phyloP scores from a whole-genome alignment of 2,329 filamentous ascomycete species.

The Penicillium sp. region DNA sequence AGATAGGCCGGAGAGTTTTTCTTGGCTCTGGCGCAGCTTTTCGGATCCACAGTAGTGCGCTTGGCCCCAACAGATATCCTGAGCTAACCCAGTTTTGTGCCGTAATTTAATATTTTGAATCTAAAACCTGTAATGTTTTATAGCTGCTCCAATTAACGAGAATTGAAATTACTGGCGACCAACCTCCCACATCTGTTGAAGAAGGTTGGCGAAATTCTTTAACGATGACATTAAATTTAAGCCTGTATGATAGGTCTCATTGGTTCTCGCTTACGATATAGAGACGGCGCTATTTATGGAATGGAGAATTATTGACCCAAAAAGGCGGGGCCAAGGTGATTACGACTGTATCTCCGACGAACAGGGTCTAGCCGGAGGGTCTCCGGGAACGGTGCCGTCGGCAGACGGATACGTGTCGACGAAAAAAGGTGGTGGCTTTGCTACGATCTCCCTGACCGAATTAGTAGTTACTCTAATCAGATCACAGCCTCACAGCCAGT shows the following conservation, averaged over 20 bases:
- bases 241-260: no score
- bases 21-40: slow-evolving; percentile 37
- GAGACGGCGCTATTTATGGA: background rate
- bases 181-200: no score
- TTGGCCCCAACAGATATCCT: slow-evolving; percentile 30
- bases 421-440: background rate
- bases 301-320: background rate
- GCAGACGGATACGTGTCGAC: background rate
- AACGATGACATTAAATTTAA: no score
- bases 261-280: background rate
- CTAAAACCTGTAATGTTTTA: no score
- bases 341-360: background rate
- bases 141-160: no score
- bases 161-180: no score
- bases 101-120: no score
- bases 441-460: no score
- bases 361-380: background rate
- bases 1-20: slow-evolving; percentile 40
- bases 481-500: no score
- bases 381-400: background rate
- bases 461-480: no score
- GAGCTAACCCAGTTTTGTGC: no score
- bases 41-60: slow-evolving; percentile 33
- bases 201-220: no score
- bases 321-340: background rate